Evolutionary conservation across 164 flowering plant genomes (phyloP), one percentile per base, ranked within the genome.

Genomic region (Litsea cubeba): DNA sequence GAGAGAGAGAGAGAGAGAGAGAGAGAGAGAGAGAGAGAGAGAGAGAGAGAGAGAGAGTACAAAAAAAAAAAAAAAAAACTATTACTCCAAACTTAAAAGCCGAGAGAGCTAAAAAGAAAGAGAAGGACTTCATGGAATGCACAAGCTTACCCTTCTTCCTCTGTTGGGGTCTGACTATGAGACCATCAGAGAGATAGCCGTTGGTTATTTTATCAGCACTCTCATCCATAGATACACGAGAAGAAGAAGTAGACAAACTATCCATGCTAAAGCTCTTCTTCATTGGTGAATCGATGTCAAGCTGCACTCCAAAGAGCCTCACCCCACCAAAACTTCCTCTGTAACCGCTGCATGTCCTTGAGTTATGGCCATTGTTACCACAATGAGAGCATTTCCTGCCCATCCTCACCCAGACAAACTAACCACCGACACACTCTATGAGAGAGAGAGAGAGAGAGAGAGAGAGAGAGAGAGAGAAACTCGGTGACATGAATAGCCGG

Each of bases 381-480:
- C 96, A 91, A 78, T 85, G 92, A 70, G 96, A 91, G 82, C 96
- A 91, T 79, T 87, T 91, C 74, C 96, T 91, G 50, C 86, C 93
- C 95, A 91, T 91, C 76, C 73, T 82, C 74, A 69, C 40, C 80
- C 75, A 74, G 76, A 79, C 80, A 72, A 62, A 62, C 22, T 71
- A 64, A 70, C 65, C 24, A 54, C 60, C 60, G 60, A 54, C 60
- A 17, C 20, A 63, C 66, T 24, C 66, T 22, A 11, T 20, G 12
- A 25, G 66, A 63, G 66, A 63, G 66, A 22, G 66, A 63, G 66
- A 63, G 66, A 22, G 30, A 63, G 65, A n/a, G 26, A 58, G 62
- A 58, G 62, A 58, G 62, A 58, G 63, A 58, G 62, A 57, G 63
- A 60, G 22, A 15, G 20, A 58, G 63, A 60, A 24, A 60, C 22